These are phyloP conservation scores for Aspergillus ellipticus DNA, from an alignment of 495 filamentous ascomycete species.

Conservation along the genomic window DNA sequence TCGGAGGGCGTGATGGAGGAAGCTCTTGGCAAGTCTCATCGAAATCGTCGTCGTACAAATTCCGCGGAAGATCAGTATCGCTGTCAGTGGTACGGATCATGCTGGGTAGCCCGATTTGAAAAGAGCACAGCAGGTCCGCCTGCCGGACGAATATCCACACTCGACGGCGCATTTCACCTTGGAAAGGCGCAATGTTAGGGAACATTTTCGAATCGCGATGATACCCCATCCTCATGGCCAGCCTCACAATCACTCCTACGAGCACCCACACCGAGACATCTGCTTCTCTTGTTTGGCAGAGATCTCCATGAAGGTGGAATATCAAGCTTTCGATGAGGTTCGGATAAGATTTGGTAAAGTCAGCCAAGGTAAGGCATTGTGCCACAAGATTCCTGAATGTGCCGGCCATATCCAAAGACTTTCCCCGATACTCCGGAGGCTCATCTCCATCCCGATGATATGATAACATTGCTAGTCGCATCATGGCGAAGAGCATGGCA, in stretches of 20 bases:
- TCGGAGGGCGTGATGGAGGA: constrained; percentile 67
- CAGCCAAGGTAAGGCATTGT: constrained; percentile 80
- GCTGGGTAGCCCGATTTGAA: constrained; percentile 82
- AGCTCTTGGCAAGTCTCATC: constrained; percentile 71
- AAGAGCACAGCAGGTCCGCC: constrained; percentile 83
- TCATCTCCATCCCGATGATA: constrained; percentile 89
- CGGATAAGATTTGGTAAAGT: constrained; percentile 82
- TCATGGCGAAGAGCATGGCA: constrained; percentile 80
- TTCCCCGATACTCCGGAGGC: constrained; percentile 72
- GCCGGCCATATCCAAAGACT: constrained; percentile 71
- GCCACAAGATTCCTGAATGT: constrained; percentile 79
- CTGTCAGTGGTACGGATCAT: constrained; percentile 82
- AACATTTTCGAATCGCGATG: constrained; percentile 88
- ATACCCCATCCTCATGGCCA: constrained; percentile 94
- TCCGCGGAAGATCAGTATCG: constrained; percentile 82
- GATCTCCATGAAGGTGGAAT: constrained; percentile 80
- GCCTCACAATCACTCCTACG: constrained; percentile 71
- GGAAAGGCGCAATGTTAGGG: constrained; percentile 75
- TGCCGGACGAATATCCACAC: constrained; percentile 84
- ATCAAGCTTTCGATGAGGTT: constrained; percentile 88
- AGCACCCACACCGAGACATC: constrained; percentile 82
- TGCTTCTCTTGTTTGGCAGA: constrained; percentile 70
- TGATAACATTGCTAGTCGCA: constrained; percentile 87
- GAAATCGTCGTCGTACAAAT: constrained; percentile 93
- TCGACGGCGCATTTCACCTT: constrained; percentile 86